A percentile compares a stretch with the other conserved stretches of the same genome.
phyloP scores from a whole-genome alignment of 345 rosid genomes.

The Sonneratia caseolaris region DNA sequence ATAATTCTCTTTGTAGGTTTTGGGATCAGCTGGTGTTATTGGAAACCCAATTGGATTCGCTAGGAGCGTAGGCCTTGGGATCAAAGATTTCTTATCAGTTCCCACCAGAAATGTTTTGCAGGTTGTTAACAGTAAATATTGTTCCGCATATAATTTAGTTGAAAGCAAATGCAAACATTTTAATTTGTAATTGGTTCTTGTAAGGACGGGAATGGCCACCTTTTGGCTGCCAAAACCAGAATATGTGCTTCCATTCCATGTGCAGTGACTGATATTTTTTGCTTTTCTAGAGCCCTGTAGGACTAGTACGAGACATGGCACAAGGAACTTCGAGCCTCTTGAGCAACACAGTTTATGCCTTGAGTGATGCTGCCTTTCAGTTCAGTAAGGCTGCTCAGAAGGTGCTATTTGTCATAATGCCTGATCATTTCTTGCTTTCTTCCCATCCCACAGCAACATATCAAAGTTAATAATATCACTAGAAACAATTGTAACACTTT shows the following conservation, averaged over 20 bases:
- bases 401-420: conserved; percentile 28
- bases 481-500: neutral
- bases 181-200: neutral
- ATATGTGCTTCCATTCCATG: neutral
- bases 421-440: conserved; percentile 9
- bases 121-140: conserved; percentile 24
- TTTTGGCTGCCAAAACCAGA: neutral
- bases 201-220: neutral
- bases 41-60: conserved; percentile 98
- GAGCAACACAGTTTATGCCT: conserved; percentile 80
- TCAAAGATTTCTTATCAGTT: conserved; percentile 81
- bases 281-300: conserved; percentile 67
- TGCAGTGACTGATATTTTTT: neutral
- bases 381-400: conserved; percentile 97
- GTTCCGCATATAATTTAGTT: neutral
- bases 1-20: conserved; percentile 36
- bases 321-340: conserved; percentile 88
- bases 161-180: neutral
- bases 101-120: conserved; percentile 70
- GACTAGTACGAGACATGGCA: conserved; percentile 84
- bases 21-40: conserved; percentile 96
- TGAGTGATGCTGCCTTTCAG: conserved; percentile 94
- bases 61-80: conserved; percentile 78
- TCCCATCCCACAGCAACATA: neutral
- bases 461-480: neutral